phyloP scores from a whole-genome alignment of 345 rosid species.

The Populus nigra region DNA sequence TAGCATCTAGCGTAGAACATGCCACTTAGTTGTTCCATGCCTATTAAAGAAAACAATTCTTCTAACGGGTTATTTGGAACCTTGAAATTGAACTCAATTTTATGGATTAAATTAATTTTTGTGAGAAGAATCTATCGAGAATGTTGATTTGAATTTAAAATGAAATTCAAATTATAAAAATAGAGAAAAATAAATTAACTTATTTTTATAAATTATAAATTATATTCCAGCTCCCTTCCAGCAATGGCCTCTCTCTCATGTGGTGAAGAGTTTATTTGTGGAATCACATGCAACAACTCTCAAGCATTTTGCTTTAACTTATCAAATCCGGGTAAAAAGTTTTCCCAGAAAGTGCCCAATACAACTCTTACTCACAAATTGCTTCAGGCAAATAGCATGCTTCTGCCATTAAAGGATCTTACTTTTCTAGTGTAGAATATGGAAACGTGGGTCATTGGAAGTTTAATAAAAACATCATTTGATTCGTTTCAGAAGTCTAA shows the following conservation, averaged over 20 bases:
- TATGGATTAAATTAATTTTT: no score
- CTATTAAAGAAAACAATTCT: no score
- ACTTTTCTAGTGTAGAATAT: constrained; percentile 58
- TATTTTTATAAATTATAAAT: no score
- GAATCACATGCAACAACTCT: constrained; percentile 64
- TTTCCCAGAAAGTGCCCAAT: constrained; percentile 47
- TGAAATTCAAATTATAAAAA: no score
- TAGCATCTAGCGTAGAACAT: no score
- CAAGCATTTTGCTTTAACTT: constrained; percentile 66
- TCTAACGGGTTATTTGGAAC: no score
- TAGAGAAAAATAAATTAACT: no score
- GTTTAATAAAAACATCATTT: constrained; percentile 6
- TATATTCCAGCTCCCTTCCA: constrained; percentile 36
- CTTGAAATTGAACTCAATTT: no score
- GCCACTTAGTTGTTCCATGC: no score
- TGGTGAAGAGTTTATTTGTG: constrained; percentile 75
- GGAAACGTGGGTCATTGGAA: constrained; percentile 83
- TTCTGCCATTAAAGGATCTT: constrained; percentile 80
- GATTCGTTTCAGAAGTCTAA: constrained; percentile 13
- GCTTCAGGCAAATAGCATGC: constrained; percentile 79
- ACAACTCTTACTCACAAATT: constrained; percentile 62
- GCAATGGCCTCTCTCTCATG: constrained; percentile 68
- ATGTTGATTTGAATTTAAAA: no score
- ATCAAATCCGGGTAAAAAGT: constrained; percentile 48
- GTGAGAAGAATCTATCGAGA: no score